Evolutionary conservation across 1,284 basidiomycete species (phyloP), one percentile per base, ranked within the genome.

Genomic region (Trichosporon ovoides): DNA sequence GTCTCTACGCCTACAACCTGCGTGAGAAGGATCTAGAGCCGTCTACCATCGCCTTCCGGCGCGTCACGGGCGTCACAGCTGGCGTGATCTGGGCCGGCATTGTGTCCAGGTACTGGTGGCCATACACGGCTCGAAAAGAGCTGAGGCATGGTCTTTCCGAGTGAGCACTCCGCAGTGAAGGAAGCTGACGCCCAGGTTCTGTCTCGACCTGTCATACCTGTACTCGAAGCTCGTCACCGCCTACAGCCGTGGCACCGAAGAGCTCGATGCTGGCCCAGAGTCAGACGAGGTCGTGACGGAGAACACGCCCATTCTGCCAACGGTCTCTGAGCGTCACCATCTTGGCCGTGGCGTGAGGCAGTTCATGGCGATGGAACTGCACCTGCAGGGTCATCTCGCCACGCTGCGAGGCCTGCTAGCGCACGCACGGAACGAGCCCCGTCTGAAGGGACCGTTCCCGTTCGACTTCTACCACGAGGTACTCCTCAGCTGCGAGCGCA

Each of bases 401-500:
- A 85, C 88, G 68, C 77, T 96, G 5, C 86, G 91, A 68, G 84
- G 82, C 1, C 79, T 98, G 12, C 80, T 98, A 20, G 84, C 85
- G 12, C 91, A 96, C 68, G 89, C 95, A 0, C 86, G 87, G 66
- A 89, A 95, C 69, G 95, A 98, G 70, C 93, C 93, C 3, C 87
- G 95, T 38, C 77, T 98, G 58, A 98, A 98, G 74, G 93, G 93
- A 0, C 91, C 91, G 0, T 97, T 95, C 76, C 89, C 91, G 77
- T 89, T 62, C 69, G 70, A 83, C 38, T 80, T 93, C 10, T 98
- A 98, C 70, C 85, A 88, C 7, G 84, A 85, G 9, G 87, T 97
- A 57, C 79, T 98, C 70, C 86, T 86, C 1, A 87, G 87, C 66
- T 80, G 94, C 66, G 95, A 98, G 74, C 86, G 86, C 5, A 93